These are phyloP conservation scores for Phytophthora quininea DNA, from an alignment of 352 stramenopile genomes.

Conservation along the genomic window DNA sequence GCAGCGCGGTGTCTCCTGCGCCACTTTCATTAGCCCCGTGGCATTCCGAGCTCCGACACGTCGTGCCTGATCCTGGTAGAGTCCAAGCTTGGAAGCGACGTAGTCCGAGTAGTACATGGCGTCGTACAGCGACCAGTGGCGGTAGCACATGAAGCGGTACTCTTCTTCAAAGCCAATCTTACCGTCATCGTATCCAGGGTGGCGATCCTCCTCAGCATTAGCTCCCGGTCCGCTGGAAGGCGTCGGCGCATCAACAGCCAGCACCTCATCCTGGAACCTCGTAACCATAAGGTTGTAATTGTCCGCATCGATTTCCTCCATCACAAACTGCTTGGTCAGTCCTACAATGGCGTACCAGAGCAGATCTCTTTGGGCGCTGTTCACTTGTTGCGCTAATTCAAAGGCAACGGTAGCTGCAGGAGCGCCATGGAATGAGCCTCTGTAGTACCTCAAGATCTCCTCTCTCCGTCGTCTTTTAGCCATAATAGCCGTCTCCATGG, in stretches of 20 bases:
- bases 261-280: slow-evolving; percentile 91
- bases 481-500: slow-evolving; percentile 37
- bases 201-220: slow-evolving; percentile 38
- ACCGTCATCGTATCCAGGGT: slow-evolving; percentile 76
- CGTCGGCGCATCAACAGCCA: slow-evolving; percentile 62
- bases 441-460: slow-evolving; percentile 94
- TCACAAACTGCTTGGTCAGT: slow-evolving; percentile 95
- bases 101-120: slow-evolving; percentile 97
- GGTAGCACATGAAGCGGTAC: slow-evolving; percentile 97
- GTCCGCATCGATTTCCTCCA: slow-evolving; percentile 92
- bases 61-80: slow-evolving; percentile 69
- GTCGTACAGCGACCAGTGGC: slow-evolving; percentile 95
- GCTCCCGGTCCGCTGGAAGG: slow-evolving; percentile 41
- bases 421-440: slow-evolving; percentile 88
- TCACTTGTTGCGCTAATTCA: slow-evolving; percentile 84
- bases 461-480: slow-evolving; percentile 68
- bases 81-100: slow-evolving; percentile 90
- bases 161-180: slow-evolving; percentile 92
- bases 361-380: slow-evolving; percentile 87
- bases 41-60: slow-evolving; percentile 71
- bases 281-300: slow-evolving; percentile 93
- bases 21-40: slow-evolving; percentile 29
- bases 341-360: slow-evolving; percentile 98
- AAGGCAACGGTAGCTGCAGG: slow-evolving; percentile 81
- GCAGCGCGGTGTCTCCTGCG: slow-evolving; percentile 72